Evolutionary conservation across 306 rosid species (phyloP), one percentile per base, ranked within the genome.

Genomic region (Rubus idaeus): DNA sequence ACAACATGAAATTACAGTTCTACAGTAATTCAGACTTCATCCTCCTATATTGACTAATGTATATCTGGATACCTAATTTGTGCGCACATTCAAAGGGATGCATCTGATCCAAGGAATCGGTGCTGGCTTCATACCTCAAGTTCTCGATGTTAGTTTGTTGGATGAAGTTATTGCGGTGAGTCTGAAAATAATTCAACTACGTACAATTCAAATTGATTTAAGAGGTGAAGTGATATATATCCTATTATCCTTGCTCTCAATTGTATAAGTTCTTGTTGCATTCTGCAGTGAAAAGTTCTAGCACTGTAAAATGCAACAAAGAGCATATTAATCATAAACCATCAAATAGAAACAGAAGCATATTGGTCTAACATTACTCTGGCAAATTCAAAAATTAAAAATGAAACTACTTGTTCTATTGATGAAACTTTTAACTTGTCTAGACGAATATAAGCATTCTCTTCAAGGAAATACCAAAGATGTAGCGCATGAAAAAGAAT

Each of bases 31-130:
- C 17, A 16, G 45, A 26, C 60, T 70, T 47, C 16, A 9, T 49
- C n/a, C 26, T 30, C 23, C 60, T 50, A 3, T 57, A 14, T 4
- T 57, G 56, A 57, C 5, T 13, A 12, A 13, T 56, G 39, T 40
- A 12, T 13, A 40, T 55, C 12, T 72, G 39, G 52, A 35, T 40
- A 39, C 10, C 0, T 8, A 65, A 52, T 71, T 42, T 71, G 75
- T 14, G 26, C 14, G 5, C 42, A 53, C 12, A 42, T 75, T 84
- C 65, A 55, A 41, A 91, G 98, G 97, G 41, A 84, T 72, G 82
- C 97, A 94, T 77, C 74, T 78, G 76, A 94, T 91, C 69, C 94
- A 86, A 83, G 97, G 98, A 77, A 73, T 94, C 45, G 98, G 96
- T 67, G 83, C 88, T 64, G 96, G 94, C 40, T 1, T 91, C 13